Conservation (phyloP, 1,139 yeast species). For the Casaregolazyma lundiana region DNA sequence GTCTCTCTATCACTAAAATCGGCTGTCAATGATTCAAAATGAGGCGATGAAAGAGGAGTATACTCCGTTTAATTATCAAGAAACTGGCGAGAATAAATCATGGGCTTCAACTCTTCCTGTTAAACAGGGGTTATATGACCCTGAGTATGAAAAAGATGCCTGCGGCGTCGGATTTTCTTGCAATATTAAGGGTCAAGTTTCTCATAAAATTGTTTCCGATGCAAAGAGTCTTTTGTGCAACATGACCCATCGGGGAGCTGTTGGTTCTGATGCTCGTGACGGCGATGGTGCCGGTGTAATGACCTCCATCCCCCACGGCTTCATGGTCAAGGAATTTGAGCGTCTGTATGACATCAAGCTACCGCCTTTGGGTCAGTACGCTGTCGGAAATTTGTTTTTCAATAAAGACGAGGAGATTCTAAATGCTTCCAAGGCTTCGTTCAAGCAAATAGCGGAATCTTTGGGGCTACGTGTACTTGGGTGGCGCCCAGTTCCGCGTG, state of each 20-base stretch:
- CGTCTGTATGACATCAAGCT: conserved; percentile 48
- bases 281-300: conserved; percentile 99
- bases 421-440: conserved; percentile 64
- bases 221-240: conserved; percentile 81
- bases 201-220: conserved; percentile 92
- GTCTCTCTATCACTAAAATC: neutral
- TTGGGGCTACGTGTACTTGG: conserved; percentile 81
- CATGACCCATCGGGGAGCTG: conserved; percentile 99
- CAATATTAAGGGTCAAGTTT: conserved; percentile 79
- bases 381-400: conserved; percentile 91
- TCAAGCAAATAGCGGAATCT: conserved; percentile 72
- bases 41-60: conserved; percentile 26
- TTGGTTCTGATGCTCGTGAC: conserved; percentile 88
- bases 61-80: conserved; percentile 59
- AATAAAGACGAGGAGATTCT: conserved; percentile 67
- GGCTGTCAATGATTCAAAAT: conserved; percentile 15
- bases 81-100: conserved; percentile 70
- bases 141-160: conserved; percentile 91
- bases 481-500: conserved; percentile 96
- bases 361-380: conserved; percentile 83
- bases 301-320: conserved; percentile 86
- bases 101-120: conserved; percentile 92
- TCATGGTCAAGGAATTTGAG: conserved; percentile 78
- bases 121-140: conserved; percentile 87
- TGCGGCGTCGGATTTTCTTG: conserved; percentile 99